Base-by-base conservation (phyloP, 352 stramenopile species). In the Phytopythium vexans region DNA sequence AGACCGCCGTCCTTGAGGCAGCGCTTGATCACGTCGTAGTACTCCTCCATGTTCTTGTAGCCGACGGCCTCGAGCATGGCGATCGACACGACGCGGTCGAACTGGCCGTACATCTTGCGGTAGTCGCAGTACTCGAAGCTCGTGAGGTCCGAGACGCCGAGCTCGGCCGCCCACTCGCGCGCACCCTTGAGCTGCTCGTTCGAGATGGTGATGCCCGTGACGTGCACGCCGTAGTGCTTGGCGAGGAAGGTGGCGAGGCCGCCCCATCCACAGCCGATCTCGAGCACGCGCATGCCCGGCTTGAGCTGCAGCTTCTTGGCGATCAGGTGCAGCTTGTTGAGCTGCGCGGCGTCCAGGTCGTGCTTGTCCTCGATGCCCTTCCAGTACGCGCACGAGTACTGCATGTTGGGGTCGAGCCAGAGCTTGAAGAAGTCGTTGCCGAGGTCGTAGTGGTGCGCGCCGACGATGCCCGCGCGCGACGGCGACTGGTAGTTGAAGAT, bases 51-150 rank as follows among this genome's bases (percentile, higher is more conserved):
- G 73, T 96, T 92, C 68, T 95, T 92, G 71, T 86, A 92, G 48
- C 87, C 87, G 27, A 96, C 87, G 27, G 87, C 87, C 60, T 96
- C 87, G 46, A 95, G 69, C 87, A 96, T 96, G 47, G 88, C 87
- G 61, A 94, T 88, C 42, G 83, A 93, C 40, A 95, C 80, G 32
- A 94, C 80, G 49, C 84, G 83, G 69, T 96, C 86, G 56, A 95
- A 96, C 59, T 92, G 74, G 37, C 79, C 77, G 49, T 78, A 68
- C 80, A 96, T 94, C 63, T 92, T 78, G 43, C 87, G 83, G 75
- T 96, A 96, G 74, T 96, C 87, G 66, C 81, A 92, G 68, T 94
- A 94, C 70, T 93, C 82, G 54, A 95, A 94, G 64, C 82, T 90
- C 21, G 88, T 92, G 52, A 93, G 71, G 67, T 94, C 65, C 49